A percentile compares a stretch with the other conserved stretches of the same genome.
These are phyloP conservation scores for Neurospora sp. DNA, from an alignment of 495 filamentous ascomycete species.

Conservation along the genomic window DNA sequence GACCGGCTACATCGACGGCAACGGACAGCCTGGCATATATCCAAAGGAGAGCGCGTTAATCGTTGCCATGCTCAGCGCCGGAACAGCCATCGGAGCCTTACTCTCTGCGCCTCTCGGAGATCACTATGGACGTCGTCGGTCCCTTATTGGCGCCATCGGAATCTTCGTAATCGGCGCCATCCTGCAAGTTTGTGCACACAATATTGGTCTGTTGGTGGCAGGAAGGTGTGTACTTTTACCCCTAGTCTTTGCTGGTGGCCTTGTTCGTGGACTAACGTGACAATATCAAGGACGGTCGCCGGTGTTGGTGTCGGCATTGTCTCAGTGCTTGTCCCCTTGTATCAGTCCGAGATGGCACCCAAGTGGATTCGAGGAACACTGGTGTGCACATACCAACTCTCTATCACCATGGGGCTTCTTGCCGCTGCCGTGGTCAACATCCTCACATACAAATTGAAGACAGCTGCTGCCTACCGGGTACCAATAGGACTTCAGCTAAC, in stretches of 20 bases:
- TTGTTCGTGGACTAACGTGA: not conserved
- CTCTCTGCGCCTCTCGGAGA: constrained; percentile 65
- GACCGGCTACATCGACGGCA: constrained; percentile 48
- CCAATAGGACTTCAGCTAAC: constrained; percentile 77
- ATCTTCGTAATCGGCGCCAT: constrained; percentile 78
- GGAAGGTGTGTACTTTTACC: constrained; percentile 37
- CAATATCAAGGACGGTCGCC: constrained; percentile 48
- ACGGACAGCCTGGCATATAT: constrained; percentile 44
- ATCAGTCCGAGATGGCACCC: constrained; percentile 84
- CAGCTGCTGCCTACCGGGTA: constrained; percentile 68
- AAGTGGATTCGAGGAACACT: constrained; percentile 90
- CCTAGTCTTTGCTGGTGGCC: not conserved
- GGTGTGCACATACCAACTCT: constrained; percentile 82
- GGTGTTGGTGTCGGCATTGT: constrained; percentile 79
- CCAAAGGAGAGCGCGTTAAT: constrained; percentile 58
- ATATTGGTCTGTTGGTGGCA: constrained; percentile 49
- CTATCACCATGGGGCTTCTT: constrained; percentile 77
- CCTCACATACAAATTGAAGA: constrained; percentile 50
- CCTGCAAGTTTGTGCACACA: constrained; percentile 61
- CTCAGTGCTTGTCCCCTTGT: constrained; percentile 72
- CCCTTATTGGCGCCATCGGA: constrained; percentile 57
- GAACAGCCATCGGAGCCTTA: constrained; percentile 76
- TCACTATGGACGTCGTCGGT: constrained; percentile 62
- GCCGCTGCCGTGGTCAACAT: constrained; percentile 79
- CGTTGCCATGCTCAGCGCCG: constrained; percentile 81